phyloP scores from a whole-genome alignment of 1,284 basidiomycete genomes.

The Ceratobasidium sp. region DNA sequence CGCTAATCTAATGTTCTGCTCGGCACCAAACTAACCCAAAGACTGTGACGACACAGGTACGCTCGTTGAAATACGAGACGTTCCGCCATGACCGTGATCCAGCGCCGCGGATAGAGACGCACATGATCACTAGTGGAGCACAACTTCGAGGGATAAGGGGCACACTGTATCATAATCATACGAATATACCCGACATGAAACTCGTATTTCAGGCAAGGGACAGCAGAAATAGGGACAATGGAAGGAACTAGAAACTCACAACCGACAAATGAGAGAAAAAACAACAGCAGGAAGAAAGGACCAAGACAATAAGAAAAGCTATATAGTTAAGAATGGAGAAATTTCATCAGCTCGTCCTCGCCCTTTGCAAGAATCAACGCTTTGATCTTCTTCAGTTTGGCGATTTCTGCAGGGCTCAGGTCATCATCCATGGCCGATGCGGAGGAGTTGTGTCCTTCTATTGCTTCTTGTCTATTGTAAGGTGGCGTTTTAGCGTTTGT shows the following conservation, averaged over 20 bases:
- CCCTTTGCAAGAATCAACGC: constrained; percentile 44
- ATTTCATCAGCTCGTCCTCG: constrained; percentile 44
- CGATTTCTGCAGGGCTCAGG: constrained; percentile 40
- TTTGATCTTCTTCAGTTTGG: constrained; percentile 43
- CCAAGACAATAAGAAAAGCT: constrained; percentile 6
- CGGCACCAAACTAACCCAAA: background rate
- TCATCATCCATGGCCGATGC: background rate
- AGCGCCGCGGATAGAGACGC: background rate
- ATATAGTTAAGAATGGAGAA: constrained; percentile 42
- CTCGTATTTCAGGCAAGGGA: background rate
- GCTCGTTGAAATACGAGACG: constrained; percentile 39
- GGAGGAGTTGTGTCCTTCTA: background rate
- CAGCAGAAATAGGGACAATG: background rate
- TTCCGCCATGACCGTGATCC: constrained; percentile 32
- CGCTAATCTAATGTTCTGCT: background rate
- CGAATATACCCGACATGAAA: constrained; percentile 40
- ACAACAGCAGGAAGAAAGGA: background rate
- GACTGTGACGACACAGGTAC: constrained; percentile 17
- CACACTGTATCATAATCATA: constrained; percentile 34
- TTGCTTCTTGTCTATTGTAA: background rate
- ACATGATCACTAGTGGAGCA: constrained; percentile 3
- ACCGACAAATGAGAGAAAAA: background rate
- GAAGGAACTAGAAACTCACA: background rate
- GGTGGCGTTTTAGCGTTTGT: background rate
- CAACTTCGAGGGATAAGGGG: background rate